These are phyloP conservation scores for Pseudopyricularia cyperi DNA, from an alignment of 2,329 filamentous ascomycete species.

Conservation along the genomic window DNA sequence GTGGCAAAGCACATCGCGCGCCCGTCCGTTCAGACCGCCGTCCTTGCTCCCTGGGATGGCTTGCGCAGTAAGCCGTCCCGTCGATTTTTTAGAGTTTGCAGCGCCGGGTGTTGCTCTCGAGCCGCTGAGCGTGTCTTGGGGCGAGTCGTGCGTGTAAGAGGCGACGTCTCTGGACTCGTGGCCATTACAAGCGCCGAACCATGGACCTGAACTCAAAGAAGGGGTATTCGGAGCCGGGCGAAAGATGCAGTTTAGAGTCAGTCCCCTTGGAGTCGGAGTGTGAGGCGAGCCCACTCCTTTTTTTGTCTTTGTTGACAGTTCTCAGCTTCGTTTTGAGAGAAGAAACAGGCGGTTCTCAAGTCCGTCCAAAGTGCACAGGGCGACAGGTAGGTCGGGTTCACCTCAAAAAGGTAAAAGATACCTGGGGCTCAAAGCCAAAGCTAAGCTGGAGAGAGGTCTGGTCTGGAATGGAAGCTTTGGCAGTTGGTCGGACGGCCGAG, in stretches of 20 bases:
- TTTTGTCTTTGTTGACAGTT: not conserved
- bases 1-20: not conserved
- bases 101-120: not conserved
- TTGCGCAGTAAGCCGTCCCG: not conserved
- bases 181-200: conserved; percentile 4
- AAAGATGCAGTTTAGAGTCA: not conserved
- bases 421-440: too few species aligned
- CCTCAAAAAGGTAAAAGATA: too few species aligned
- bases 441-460: not conserved
- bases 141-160: conserved; percentile 5
- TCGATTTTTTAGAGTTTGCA: conserved; percentile 1
- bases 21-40: not conserved
- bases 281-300: not conserved
- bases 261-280: too few species aligned
- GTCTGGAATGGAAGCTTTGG: not conserved
- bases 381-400: not conserved
- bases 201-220: not conserved
- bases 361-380: not conserved
- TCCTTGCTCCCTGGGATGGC: not conserved
- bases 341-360: not conserved
- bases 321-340: not conserved
- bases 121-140: conserved; percentile 1
- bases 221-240: not conserved
- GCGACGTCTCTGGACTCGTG: conserved; percentile 4
- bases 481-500: not conserved